A percentile compares a stretch with the other conserved stretches of the same genome.
phyloP scores from a whole-genome alignment of 257 asterid genomes.

The Orobanche coerulescens region DNA sequence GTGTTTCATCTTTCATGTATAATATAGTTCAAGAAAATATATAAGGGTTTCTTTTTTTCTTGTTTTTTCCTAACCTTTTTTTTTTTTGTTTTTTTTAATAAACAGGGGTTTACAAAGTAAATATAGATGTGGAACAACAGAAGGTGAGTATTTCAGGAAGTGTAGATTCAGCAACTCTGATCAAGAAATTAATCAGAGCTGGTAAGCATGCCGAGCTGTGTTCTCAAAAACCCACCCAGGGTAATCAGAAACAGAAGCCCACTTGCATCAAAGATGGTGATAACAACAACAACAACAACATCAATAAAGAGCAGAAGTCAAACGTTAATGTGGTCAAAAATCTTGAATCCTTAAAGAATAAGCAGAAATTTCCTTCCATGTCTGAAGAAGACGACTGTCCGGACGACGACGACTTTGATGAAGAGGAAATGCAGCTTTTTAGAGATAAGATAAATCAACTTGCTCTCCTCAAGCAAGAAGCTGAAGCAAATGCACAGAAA shows the following conservation, averaged over 20 bases:
- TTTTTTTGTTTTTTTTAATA: no score
- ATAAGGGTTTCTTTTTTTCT: no score
- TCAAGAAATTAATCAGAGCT: slow-evolving; percentile 47
- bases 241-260: slow-evolving; percentile 44
- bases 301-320: slow-evolving; percentile 37
- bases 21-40: no score
- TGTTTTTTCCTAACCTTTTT: no score
- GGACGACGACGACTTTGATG: slow-evolving; percentile 23
- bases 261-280: slow-evolving; percentile 28
- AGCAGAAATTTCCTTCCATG: slow-evolving; percentile 29
- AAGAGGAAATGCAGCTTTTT: slow-evolving; percentile 27
- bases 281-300: slow-evolving; percentile 18
- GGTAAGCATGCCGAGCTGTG: slow-evolving; percentile 77
- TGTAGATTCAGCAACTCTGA: slow-evolving; percentile 39
- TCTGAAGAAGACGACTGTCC: slow-evolving; percentile 23
- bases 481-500: slow-evolving; percentile 30
- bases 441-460: slow-evolving; percentile 33
- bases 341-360: slow-evolving; percentile 33
- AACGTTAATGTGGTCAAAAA: slow-evolving; percentile 18
- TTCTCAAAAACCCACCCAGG: slow-evolving; percentile 36
- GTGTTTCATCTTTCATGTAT: no score
- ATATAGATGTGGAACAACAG: slow-evolving; percentile 51
- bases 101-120: slow-evolving; percentile 68
- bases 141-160: slow-evolving; percentile 59
- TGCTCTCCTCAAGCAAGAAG: slow-evolving; percentile 43